Base-by-base conservation (phyloP, 306 rosid genomes). In the Vigna unguiculata region DNA sequence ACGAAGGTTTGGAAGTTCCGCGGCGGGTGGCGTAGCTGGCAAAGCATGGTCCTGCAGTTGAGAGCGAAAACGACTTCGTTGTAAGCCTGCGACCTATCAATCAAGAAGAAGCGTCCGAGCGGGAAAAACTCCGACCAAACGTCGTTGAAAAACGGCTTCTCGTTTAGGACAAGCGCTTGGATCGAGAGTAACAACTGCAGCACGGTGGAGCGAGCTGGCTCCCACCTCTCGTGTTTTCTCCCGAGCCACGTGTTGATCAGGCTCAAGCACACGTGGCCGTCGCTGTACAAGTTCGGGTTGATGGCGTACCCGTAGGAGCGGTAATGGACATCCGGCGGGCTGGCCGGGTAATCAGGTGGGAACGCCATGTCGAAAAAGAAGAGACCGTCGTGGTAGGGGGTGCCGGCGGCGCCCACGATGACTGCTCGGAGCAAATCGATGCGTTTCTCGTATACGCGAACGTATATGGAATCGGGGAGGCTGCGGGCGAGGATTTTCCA, bases 341-440 rank as follows among this genome's bases (percentile, higher is more conserved):
- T 38, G 41, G 0, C 51, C 1, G 93, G 93, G 82, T 87, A 88
- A 41, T 80, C 71, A 0, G 70, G 12, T 0, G 90, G 81, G 48
- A 91, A 81, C 0, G 59, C 79, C 20, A 90, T 9, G 68, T 90
- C 88, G 74, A 88, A 90, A 81, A 85, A 72, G 83, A 80, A 88
- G 19, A 88, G 81, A 1, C 77, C 90, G 9, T 91, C 89, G 63
- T 91, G 91, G 76, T 88, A 87, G 0, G 90, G 96, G 2, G 91
- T 91, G 8, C 86, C 96, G 2, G 89, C 77, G 14, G 83, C 84
- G 81, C 87, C 91, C 3, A 85, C 5, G 25, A 91, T 84, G 47
- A 41, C 86, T 0, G 87, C 91, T 6, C 91, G 17, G 12, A 89
- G 78, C 0, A 86, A 69, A 22, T 84, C 74, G 30, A 83, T 68